These are phyloP conservation scores for Penicillium frequentans DNA, from an alignment of 2,329 filamentous ascomycete genomes.

Conservation along the genomic window DNA sequence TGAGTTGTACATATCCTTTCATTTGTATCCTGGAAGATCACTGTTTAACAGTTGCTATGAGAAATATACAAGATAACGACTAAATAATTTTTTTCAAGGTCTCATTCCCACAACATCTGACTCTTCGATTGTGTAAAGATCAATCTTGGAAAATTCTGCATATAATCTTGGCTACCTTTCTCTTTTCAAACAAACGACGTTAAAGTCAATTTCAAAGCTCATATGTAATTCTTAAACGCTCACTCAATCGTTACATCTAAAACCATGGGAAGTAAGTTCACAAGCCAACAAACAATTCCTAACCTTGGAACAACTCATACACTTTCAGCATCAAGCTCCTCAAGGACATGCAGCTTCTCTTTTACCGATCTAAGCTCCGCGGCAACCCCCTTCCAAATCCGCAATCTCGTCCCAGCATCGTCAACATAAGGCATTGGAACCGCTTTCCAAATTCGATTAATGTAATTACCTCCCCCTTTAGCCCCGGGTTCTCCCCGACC, in stretches of 20 bases:
- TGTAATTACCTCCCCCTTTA: background rate
- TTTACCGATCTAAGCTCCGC: background rate
- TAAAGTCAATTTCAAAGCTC: no score
- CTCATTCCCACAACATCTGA: background rate
- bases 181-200: no score
- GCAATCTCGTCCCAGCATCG: background rate
- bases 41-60: background rate
- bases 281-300: background rate
- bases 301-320: background rate
- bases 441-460: constrained; percentile 8
- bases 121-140: background rate
- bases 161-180: no score
- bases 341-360: background rate
- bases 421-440: background rate
- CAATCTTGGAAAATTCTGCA: no score
- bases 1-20: constrained; percentile 17
- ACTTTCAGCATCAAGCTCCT: background rate
- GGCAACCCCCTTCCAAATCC: background rate
- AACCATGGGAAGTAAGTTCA: background rate
- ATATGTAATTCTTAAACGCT: no score
- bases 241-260: no score
- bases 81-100: background rate
- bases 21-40: background rate
- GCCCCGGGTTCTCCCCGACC: background rate
- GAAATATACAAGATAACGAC: background rate